Conservation (phyloP, 148 eudicot genomes). For the Rhododendron williamsianum region DNA sequence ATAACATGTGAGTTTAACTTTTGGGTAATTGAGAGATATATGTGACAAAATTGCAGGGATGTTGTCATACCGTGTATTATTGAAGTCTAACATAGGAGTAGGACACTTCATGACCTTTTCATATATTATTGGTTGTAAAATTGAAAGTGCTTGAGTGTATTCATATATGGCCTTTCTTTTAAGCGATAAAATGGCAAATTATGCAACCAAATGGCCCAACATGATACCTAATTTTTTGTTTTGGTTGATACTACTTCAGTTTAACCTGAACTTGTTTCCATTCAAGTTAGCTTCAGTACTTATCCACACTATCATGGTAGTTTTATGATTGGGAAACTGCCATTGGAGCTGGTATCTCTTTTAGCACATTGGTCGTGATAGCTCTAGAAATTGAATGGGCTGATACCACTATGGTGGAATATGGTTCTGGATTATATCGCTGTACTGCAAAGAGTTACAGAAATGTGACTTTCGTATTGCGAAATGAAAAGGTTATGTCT, state of each 20-base stretch:
- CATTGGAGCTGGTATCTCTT: neutral
- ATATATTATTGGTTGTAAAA: neutral
- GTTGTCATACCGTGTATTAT: neutral
- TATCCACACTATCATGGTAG: neutral
- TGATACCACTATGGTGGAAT: neutral
- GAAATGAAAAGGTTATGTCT: neutral
- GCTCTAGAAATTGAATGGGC: neutral
- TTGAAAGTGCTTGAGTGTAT: neutral
- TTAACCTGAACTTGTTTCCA: neutral
- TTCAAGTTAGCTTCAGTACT: neutral
- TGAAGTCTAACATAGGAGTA: neutral
- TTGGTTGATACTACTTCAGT: neutral
- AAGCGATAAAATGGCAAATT: neutral
- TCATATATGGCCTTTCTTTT: neutral
- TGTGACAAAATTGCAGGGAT: neutral
- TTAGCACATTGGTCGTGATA: neutral
- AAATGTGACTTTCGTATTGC: neutral
- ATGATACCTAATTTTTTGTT: neutral
- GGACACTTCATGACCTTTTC: neutral
- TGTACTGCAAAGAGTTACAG: neutral
- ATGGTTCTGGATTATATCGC: neutral
- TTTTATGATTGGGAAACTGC: neutral
- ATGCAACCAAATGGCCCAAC: neutral
- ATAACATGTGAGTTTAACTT: constrained; percentile 47
- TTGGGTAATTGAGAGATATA: neutral